A percentile compares a stretch with the other conserved stretches of the same genome.
Evolutionary conservation across 2,329 filamentous ascomycete species (phyloP).

Genomic region (Xylariaceae sp.): DNA sequence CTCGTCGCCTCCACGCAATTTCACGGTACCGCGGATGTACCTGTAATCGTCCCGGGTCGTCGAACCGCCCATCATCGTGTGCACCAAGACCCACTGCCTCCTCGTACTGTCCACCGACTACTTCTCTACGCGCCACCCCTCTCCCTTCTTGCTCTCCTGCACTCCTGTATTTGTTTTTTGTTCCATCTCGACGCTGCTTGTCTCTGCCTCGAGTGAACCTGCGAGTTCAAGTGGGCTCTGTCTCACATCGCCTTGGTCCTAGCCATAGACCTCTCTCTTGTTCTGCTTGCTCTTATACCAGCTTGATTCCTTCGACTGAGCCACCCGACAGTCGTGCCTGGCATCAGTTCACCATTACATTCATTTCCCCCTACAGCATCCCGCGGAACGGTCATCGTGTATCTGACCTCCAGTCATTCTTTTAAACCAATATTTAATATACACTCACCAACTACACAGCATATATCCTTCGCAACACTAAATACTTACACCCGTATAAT

Average conservation of each 20-base stretch:
- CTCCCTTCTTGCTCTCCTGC: conserved; percentile 29
- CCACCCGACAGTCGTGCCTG: conserved; percentile 11
- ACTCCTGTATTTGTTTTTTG: conserved; percentile 28
- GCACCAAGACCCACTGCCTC: conserved; percentile 19
- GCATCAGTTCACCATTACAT: conserved; percentile 24
- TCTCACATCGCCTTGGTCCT: conserved; percentile 27
- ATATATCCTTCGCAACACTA: not conserved
- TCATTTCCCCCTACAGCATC: conserved; percentile 23
- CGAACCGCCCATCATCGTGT: conserved; percentile 17
- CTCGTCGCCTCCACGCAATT: conserved; percentile 25
- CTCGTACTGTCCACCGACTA: conserved; percentile 22
- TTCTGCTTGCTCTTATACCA: conserved; percentile 27
- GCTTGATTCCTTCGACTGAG: conserved; percentile 16
- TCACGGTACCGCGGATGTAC: conserved; percentile 28
- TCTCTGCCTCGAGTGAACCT: conserved; percentile 27
- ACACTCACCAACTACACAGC: not conserved
- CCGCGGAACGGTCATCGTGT: conserved; percentile 15
- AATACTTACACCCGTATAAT: conserved; percentile 9
- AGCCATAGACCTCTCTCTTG: conserved; percentile 15
- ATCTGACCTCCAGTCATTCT: conserved; percentile 30
- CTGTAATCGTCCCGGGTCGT: conserved; percentile 24
- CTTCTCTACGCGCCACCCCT: conserved; percentile 29
- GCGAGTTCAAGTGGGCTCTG: conserved; percentile 28
- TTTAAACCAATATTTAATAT: conserved; percentile 13
- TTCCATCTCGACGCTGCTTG: conserved; percentile 29